Conservation (phyloP, 2,329 filamentous ascomycete genomes). For the Xylaria sp. region DNA sequence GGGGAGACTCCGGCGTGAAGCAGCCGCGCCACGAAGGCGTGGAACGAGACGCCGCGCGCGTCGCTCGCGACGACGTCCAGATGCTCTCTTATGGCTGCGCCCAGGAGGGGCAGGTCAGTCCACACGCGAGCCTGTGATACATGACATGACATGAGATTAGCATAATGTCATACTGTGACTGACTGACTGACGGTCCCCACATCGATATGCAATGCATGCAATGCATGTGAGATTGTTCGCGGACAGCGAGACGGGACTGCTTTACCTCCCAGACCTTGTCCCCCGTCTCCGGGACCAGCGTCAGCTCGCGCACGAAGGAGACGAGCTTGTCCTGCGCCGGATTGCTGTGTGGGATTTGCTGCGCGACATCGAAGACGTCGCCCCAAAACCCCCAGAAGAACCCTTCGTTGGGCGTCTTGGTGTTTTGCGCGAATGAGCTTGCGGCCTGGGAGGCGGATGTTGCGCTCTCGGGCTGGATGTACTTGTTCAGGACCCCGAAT, state of each 20-base stretch:
- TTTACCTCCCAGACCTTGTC: slow-evolving; percentile 44
- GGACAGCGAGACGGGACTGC: slow-evolving; percentile 20
- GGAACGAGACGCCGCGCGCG: slow-evolving; percentile 42
- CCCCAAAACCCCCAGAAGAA: slow-evolving; percentile 45
- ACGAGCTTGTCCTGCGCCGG: slow-evolving; percentile 45
- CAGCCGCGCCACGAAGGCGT: slow-evolving; percentile 46
- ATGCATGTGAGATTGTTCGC: not conserved
- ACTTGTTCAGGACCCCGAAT: slow-evolving; percentile 41
- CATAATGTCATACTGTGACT: not conserved
- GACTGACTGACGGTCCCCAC: not conserved
- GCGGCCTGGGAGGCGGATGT: slow-evolving; percentile 35
- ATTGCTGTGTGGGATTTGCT: slow-evolving; percentile 44
- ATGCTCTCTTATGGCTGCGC: slow-evolving; percentile 38
- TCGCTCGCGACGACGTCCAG: slow-evolving; percentile 23
- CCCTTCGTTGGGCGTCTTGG: slow-evolving; percentile 34
- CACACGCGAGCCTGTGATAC: slow-evolving; percentile 41
- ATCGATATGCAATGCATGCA: too few relatives aligned
- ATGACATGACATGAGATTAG: too few relatives aligned
- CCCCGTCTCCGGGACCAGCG: slow-evolving; percentile 42
- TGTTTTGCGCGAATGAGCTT: slow-evolving; percentile 32
- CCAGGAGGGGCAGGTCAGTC: slow-evolving; percentile 44
- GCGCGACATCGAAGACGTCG: slow-evolving; percentile 39
- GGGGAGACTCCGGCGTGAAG: slow-evolving; percentile 40
- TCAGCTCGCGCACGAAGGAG: slow-evolving; percentile 42
- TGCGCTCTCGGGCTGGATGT: slow-evolving; percentile 31